phyloP scores from a whole-genome alignment of 1,139 yeast species.

The Suhomyces atakaporum region DNA sequence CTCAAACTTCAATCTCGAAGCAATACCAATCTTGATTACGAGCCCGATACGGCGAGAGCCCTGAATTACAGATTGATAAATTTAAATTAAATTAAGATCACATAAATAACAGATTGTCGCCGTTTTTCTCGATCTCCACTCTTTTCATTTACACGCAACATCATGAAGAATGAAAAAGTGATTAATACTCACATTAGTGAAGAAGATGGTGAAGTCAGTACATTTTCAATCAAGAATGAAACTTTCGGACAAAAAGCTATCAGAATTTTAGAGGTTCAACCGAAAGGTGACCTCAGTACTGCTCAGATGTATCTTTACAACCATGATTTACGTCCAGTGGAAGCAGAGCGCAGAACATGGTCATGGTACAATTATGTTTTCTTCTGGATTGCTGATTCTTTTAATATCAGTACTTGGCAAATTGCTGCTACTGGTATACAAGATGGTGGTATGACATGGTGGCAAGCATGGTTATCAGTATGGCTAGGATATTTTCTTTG shows the following conservation, averaged over 20 bases:
- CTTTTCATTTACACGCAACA: not conserved
- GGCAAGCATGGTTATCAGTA: conserved; percentile 86
- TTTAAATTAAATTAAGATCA: not conserved
- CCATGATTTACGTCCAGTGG: conserved; percentile 77
- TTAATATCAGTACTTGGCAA: conserved; percentile 88
- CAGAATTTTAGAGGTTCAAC: conserved; percentile 24
- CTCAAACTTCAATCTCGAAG: no score
- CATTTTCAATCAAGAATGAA: conserved; percentile 11
- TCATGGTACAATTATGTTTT: conserved; percentile 75
- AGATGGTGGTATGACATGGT: conserved; percentile 74
- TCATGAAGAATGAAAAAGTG: conserved; percentile 1
- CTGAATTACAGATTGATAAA: not conserved
- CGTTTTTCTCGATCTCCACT: not conserved
- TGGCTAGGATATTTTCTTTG: conserved; percentile 71
- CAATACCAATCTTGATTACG: conserved; percentile 1
- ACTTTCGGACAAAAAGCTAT: conserved; percentile 7
- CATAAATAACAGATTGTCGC: not conserved
- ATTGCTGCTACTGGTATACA: conserved; percentile 82
- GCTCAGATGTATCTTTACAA: conserved; percentile 66
- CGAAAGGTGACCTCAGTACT: conserved; percentile 38
- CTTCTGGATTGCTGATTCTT: conserved; percentile 86
- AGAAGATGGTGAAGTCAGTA: conserved; percentile 44
- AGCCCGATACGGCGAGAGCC: conserved; percentile 1
- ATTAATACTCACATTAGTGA: conserved; percentile 18
- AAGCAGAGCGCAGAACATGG: conserved; percentile 70